Evolutionary conservation across 176 grass and related monocot genomes (phyloP).

Genomic region (Carex parvula): DNA sequence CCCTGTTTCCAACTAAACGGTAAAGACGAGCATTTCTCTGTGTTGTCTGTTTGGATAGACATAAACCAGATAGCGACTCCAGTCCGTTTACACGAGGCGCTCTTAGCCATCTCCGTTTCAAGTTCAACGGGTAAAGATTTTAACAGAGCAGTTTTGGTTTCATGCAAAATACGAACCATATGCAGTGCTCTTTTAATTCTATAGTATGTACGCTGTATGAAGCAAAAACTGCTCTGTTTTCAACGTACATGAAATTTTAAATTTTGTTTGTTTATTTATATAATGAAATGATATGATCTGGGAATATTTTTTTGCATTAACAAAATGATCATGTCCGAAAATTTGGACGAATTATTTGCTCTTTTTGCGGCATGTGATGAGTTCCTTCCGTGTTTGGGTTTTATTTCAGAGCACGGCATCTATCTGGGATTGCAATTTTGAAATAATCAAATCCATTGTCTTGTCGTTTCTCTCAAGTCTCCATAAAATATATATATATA

Average conservation of each 20-base stretch:
- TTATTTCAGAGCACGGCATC: slow-evolving; percentile 6
- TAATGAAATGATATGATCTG: not conserved
- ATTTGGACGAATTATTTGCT: slow-evolving; percentile 8
- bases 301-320: not conserved
- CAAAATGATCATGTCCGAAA: not conserved
- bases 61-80: not conserved
- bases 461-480: not conserved
- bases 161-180: too few relatives aligned
- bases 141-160: too few relatives aligned
- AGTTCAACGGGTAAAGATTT: not conserved
- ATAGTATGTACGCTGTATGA: too few relatives aligned
- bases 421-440: not conserved
- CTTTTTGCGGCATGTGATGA: not conserved
- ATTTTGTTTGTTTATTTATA: not conserved
- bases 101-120: not conserved
- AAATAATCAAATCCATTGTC: not conserved
- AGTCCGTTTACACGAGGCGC: too few relatives aligned
- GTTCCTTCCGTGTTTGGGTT: not conserved
- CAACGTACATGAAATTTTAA: not conserved
- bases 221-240: not conserved
- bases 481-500: too few relatives aligned
- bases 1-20: not conserved
- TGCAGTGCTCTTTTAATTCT: too few relatives aligned
- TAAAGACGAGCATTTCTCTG: not conserved
- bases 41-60: not conserved